These are phyloP conservation scores for Coelastrella sp. DNA, from an alignment of 139 green algal species.

Conservation along the genomic window DNA sequence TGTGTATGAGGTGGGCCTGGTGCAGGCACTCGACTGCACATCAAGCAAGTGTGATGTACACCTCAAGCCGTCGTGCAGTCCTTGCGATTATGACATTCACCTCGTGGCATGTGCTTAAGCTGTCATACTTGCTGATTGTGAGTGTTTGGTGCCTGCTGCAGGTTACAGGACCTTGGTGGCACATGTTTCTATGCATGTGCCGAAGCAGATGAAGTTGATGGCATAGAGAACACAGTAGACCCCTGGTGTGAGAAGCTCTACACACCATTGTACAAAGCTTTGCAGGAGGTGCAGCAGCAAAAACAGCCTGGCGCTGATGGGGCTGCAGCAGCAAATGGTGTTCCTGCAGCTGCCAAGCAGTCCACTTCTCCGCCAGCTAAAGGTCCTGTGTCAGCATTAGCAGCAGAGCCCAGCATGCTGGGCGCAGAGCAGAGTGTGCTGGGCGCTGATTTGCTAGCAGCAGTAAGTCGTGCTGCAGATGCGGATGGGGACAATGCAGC, in stretches of 20 bases:
- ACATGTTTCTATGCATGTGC: constrained; percentile 75
- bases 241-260: constrained; percentile 41
- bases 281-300: constrained; percentile 22
- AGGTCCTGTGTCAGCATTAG: background rate
- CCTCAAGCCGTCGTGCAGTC: no score
- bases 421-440: constrained; percentile 23
- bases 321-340: constrained; percentile 19
- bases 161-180: constrained; percentile 87
- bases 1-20: background rate
- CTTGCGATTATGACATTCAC: no score
- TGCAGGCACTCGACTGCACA: background rate
- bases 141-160: background rate
- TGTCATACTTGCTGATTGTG: no score
- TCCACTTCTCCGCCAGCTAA: background rate
- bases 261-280: background rate
- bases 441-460: constrained; percentile 4
- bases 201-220: constrained; percentile 97
- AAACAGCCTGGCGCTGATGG: constrained; percentile 4
- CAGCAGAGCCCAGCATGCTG: background rate
- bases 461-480: background rate
- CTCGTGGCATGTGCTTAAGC: no score
- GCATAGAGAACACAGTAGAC: constrained; percentile 71
- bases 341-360: background rate
- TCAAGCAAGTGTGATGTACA: background rate
- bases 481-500: background rate